Percentiles rank a stretch among this genome's conserved stretches.
phyloP scores from a whole-genome alignment of 495 filamentous ascomycete species.

The Xylaria flabelliformis region DNA sequence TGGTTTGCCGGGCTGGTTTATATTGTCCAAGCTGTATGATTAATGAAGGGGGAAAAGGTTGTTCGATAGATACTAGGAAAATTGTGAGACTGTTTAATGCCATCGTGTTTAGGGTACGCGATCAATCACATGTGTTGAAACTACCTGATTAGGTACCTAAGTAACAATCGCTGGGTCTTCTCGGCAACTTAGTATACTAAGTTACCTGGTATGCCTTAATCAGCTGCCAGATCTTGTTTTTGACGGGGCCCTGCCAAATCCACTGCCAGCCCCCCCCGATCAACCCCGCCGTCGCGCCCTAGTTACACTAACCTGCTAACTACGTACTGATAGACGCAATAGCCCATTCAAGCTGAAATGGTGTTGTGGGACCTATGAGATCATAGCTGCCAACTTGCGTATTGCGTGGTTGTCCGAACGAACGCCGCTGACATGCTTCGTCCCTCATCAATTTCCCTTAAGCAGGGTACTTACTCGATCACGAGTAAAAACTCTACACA shows the following conservation, averaged over 20 bases:
- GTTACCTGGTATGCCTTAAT: too few relatives aligned
- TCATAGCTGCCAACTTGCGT: conserved; percentile 23
- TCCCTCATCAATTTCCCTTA: not conserved
- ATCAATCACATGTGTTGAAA: not conserved
- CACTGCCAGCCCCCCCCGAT: not conserved
- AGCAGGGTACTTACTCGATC: not conserved
- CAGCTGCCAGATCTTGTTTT: conserved; percentile 5
- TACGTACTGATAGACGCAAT: not conserved
- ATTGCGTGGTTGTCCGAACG: not conserved
- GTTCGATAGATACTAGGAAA: not conserved
- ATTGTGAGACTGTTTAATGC: not conserved
- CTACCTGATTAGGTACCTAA: too few relatives aligned
- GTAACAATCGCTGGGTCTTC: too few relatives aligned
- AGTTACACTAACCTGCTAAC: not conserved
- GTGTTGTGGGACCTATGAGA: conserved; percentile 16
- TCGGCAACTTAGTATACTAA: too few relatives aligned
- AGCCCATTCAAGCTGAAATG: not conserved
- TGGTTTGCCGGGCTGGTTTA: not conserved
- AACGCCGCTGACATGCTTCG: conserved; percentile 8
- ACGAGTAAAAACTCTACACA: not conserved
- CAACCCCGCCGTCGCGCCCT: not conserved
- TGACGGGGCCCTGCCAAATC: not conserved
- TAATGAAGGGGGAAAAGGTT: not conserved
- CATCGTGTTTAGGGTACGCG: not conserved
- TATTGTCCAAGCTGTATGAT: not conserved